Conservation (phyloP, 1,284 basidiomycete genomes). For the Blastosporella zonata region DNA sequence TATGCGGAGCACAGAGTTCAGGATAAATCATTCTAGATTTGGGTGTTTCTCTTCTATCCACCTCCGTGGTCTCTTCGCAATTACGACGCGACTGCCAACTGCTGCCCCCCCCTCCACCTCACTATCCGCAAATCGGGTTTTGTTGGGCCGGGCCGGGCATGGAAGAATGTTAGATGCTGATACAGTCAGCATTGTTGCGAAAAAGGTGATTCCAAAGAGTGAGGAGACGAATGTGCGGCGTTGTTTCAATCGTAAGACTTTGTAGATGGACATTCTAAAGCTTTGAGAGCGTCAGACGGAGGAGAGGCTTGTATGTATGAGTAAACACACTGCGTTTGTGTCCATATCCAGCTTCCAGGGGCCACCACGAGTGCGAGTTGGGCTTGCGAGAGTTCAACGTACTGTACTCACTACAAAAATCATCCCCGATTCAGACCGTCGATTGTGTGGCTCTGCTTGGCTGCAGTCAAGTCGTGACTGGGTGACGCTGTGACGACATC, state of each 20-base stretch:
- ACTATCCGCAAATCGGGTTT: constrained; percentile 53
- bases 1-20: neutral
- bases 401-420: neutral
- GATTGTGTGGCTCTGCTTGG: constrained; percentile 25
- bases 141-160: constrained; percentile 63
- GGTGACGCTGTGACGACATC: constrained; percentile 2
- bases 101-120: constrained; percentile 30
- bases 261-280: constrained; percentile 50
- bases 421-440: constrained; percentile 25
- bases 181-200: constrained; percentile 76
- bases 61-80: constrained; percentile 66
- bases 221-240: constrained; percentile 72
- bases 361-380: constrained; percentile 1
- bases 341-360: constrained; percentile 27
- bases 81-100: constrained; percentile 33
- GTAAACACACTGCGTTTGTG: constrained; percentile 22
- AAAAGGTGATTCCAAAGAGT: constrained; percentile 75
- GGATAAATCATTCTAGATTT: constrained; percentile 21
- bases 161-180: constrained; percentile 74
- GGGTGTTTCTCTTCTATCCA: constrained; percentile 78
- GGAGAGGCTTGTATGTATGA: neutral
- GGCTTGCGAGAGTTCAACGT: neutral
- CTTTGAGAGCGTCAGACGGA: constrained; percentile 13
- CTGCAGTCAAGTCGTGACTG: constrained; percentile 9
- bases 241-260: constrained; percentile 61